Percentiles rank a stretch among this genome's conserved stretches.
These are phyloP conservation scores for Taphrina sp. DNA, from an alignment of 1,139 yeast species.

Conservation along the genomic window DNA sequence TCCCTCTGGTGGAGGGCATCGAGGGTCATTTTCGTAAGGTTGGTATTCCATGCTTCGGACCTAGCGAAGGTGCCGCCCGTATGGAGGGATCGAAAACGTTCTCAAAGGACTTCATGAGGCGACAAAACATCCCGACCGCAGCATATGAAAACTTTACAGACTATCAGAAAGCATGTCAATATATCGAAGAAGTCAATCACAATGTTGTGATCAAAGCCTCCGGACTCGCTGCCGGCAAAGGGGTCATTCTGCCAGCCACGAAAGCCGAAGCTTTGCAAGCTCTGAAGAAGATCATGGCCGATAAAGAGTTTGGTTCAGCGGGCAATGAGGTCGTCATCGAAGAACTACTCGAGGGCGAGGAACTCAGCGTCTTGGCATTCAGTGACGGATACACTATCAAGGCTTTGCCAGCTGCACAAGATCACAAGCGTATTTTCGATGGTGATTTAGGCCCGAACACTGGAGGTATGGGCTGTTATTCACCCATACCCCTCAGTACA, in stretches of 20 bases:
- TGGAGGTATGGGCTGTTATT: conserved; percentile 99
- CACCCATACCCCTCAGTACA: conserved; percentile 93
- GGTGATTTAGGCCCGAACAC: conserved; percentile 94
- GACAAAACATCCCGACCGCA: conserved; percentile 92
- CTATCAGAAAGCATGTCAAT: conserved; percentile 69
- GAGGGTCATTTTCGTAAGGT: conserved; percentile 62
- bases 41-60: conserved; percentile 97
- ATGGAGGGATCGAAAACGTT: conserved; percentile 98
- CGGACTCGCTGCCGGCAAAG: conserved; percentile 98
- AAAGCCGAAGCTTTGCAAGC: conserved; percentile 84
- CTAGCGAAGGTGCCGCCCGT: conserved; percentile 79
- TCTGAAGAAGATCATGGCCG: conserved; percentile 84
- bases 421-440: conserved; percentile 92
- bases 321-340: conserved; percentile 88
- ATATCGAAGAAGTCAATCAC: conserved; percentile 64
- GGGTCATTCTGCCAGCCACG: conserved; percentile 85
- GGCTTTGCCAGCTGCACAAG: conserved; percentile 96
- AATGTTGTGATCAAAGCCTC: conserved; percentile 93
- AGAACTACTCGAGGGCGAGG: conserved; percentile 95
- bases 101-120: conserved; percentile 90
- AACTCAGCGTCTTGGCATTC: conserved; percentile 84
- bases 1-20: conserved; percentile 94
- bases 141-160: conserved; percentile 75
- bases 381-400: conserved; percentile 91
- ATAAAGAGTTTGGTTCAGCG: conserved; percentile 83